phyloP scores from a whole-genome alignment of 306 rosid genomes.

The Oemleria cerasiformis region DNA sequence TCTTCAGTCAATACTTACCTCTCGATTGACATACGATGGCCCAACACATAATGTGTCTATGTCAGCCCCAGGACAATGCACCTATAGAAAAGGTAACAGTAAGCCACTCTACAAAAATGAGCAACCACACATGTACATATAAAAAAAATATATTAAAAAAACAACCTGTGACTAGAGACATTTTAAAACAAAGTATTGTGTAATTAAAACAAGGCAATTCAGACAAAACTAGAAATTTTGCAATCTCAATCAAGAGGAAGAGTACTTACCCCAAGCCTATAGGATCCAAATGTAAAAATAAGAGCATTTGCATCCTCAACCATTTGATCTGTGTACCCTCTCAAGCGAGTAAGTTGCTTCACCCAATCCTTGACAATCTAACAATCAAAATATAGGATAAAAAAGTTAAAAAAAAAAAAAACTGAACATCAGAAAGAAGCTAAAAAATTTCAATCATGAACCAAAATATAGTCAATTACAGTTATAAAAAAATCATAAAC shows the following conservation, averaged over 20 bases:
- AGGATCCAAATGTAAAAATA: slow-evolving; percentile 87
- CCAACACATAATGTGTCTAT: slow-evolving; percentile 86
- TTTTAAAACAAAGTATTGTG: background rate
- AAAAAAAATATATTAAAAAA: background rate
- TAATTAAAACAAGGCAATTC: background rate
- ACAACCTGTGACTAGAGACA: background rate
- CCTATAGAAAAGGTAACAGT: slow-evolving; percentile 32
- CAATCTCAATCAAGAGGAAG: slow-evolving; percentile 4
- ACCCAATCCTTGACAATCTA: slow-evolving; percentile 90
- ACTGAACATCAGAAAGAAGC: background rate
- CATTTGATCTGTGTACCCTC: slow-evolving; percentile 93
- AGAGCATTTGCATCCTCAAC: slow-evolving; percentile 85
- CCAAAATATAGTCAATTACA: background rate
- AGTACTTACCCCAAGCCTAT: slow-evolving; percentile 72
- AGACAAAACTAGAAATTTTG: background rate
- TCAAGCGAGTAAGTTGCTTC: slow-evolving; percentile 72
- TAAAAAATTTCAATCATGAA: background rate
- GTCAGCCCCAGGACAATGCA: slow-evolving; percentile 91
- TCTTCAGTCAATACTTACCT: slow-evolving; percentile 35
- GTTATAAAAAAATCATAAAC: background rate
- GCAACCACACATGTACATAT: background rate
- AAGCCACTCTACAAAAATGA: slow-evolving; percentile 10
- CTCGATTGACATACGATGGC: slow-evolving; percentile 76
- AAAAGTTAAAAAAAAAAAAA: background rate
- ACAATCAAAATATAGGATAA: slow-evolving; percentile 29